These are phyloP conservation scores for Uronychia binucleata DNA, from an alignment of 73 alveolate genomes.

Conservation along the genomic window DNA sequence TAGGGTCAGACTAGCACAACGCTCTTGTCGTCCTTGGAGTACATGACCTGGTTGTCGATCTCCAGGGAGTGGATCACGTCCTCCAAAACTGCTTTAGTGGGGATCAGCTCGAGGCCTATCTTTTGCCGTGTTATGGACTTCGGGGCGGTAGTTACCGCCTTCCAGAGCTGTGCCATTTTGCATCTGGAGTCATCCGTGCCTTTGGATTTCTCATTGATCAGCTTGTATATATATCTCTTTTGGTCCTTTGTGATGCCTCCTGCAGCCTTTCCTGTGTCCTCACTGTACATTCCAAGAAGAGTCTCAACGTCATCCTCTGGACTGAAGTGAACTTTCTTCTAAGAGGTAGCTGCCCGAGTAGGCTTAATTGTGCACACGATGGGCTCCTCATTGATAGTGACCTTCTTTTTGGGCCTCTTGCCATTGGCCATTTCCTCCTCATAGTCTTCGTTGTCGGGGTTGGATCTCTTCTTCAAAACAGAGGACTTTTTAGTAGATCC, in stretches of 20 bases:
- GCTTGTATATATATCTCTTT: conserved; percentile 4
- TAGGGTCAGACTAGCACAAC: neutral
- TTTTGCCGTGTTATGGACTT: neutral
- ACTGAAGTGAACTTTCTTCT: neutral
- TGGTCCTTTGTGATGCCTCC: neutral
- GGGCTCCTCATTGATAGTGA: neutral
- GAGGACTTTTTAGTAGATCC: neutral
- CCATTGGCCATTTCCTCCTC: neutral
- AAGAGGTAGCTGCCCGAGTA: neutral
- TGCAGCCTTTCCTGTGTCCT: neutral
- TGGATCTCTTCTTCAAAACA: conserved; percentile 1
- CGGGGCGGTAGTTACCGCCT: neutral
- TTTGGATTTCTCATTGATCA: neutral
- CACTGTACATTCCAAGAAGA: neutral
- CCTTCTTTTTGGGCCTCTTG: neutral
- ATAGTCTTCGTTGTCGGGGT: neutral
- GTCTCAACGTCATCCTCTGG: neutral
- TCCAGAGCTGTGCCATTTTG: neutral
- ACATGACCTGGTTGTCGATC: neutral
- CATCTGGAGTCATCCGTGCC: neutral
- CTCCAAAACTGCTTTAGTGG: neutral
- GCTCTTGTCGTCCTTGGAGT: neutral
- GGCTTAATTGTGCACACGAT: neutral
- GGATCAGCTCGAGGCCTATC: conserved; percentile 4
- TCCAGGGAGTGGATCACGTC: conserved; percentile 3